A percentile compares a stretch with the other conserved stretches of the same genome.
phyloP scores from a whole-genome alignment of 106 monocot genomes.

The Dendrobium officinale region DNA sequence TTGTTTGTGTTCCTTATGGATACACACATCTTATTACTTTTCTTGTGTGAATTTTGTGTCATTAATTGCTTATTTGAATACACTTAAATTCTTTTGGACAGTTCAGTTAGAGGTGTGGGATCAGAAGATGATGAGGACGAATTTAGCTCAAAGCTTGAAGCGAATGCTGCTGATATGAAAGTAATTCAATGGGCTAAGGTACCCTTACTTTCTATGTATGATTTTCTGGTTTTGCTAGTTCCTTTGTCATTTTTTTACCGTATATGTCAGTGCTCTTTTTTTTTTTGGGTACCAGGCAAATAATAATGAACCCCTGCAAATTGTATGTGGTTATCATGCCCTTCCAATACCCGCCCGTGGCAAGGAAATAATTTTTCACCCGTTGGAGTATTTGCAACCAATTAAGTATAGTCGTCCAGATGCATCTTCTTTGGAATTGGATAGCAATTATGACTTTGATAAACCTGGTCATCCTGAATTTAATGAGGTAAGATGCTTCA shows the following conservation, averaged over 20 bases:
- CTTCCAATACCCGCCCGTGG: conserved; percentile 69
- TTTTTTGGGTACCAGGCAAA: conserved; percentile 37
- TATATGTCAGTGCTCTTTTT: conserved; percentile 1
- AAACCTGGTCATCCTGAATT: conserved; percentile 28
- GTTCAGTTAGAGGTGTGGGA: conserved; percentile 69
- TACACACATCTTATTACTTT: background rate
- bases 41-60: background rate
- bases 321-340: conserved; percentile 82
- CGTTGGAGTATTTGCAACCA: conserved; percentile 83
- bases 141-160: conserved; percentile 47
- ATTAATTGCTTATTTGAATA: background rate
- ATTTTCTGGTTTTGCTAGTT: background rate
- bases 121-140: conserved; percentile 74
- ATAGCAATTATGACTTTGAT: conserved; percentile 19
- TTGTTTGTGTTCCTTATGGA: background rate
- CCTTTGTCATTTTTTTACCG: background rate
- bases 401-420: conserved; percentile 63
- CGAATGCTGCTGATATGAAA: conserved; percentile 61
- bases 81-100: conserved; percentile 57
- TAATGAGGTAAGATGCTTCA: conserved; percentile 47
- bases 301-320: conserved; percentile 79
- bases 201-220: conserved; percentile 7
- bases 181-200: conserved; percentile 96
- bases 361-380: conserved; percentile 80
- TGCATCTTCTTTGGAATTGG: conserved; percentile 37